A percentile compares a stretch with the other conserved stretches of the same genome.
phyloP scores from a whole-genome alignment of 208 protist species.

The Acanthamoeba culbertsoni region DNA sequence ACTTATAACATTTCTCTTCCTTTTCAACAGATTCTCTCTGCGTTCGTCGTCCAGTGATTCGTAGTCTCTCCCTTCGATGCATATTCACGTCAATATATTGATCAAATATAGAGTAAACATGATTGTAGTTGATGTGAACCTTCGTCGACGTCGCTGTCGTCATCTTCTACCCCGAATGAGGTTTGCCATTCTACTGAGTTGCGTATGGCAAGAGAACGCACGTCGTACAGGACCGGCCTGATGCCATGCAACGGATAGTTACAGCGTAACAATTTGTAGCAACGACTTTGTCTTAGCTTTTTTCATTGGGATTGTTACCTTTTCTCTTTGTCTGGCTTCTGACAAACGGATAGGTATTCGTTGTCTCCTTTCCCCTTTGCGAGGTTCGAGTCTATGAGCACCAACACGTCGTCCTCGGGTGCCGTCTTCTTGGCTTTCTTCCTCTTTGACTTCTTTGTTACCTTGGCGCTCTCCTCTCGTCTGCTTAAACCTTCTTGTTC shows the following conservation, averaged over 20 bases:
- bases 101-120: no score
- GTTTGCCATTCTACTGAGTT: constrained; percentile 43
- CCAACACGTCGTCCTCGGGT: not conserved
- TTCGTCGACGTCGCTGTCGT: not conserved
- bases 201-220: not conserved
- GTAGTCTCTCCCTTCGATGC: no score
- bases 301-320: not conserved
- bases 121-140: no score
- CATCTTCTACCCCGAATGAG: not conserved
- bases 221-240: not conserved
- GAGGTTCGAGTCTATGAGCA: not conserved
- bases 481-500: not conserved
- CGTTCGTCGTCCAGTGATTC: not conserved
- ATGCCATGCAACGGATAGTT: not conserved
- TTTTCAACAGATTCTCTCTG: not conserved
- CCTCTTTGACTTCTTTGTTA: not conserved
- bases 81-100: no score
- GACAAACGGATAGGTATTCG: not conserved
- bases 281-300: no score
- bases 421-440: not conserved
- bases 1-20: not conserved
- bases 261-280: no score
- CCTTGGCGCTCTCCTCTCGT: not conserved
- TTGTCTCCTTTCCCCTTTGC: not conserved
- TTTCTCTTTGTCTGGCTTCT: not conserved